phyloP scores from a whole-genome alignment of 805 yeast species.

The Candida tammaniensis region DNA sequence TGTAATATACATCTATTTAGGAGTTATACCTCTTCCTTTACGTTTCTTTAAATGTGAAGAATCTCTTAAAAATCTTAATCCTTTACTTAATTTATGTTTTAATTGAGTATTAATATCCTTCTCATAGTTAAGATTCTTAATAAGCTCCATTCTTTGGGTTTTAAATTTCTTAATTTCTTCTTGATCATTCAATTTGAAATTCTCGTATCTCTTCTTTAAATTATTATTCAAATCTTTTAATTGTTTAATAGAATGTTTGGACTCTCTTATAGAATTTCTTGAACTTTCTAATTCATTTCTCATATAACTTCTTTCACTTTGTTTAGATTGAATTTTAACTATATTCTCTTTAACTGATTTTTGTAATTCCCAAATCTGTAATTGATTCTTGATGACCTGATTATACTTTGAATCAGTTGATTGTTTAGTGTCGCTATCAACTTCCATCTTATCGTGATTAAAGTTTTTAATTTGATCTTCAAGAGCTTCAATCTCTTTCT shows the following conservation, averaged over 20 bases:
- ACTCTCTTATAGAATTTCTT: constrained; percentile 44
- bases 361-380: constrained; percentile 43
- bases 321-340: constrained; percentile 44
- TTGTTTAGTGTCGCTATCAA: constrained; percentile 24
- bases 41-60: constrained; percentile 42
- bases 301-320: constrained; percentile 66
- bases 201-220: constrained; percentile 18
- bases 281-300: constrained; percentile 56
- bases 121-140: constrained; percentile 22
- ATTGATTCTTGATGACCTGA: constrained; percentile 34
- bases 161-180: constrained; percentile 20
- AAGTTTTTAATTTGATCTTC: constrained; percentile 27
- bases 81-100: constrained; percentile 26
- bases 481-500: constrained; percentile 23
- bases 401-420: constrained; percentile 13
- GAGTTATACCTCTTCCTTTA: constrained; percentile 39
- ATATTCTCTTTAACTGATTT: constrained; percentile 43
- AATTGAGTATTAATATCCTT: constrained; percentile 21
- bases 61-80: constrained; percentile 34
- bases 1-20: constrained; percentile 28
- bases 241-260: constrained; percentile 28
- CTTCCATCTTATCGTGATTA: constrained; percentile 5
- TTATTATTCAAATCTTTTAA: constrained; percentile 19
- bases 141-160: constrained; percentile 17
- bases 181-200: constrained; percentile 19